These are phyloP conservation scores for Geosmithia flava DNA, from an alignment of 2,329 filamentous ascomycete genomes.

Conservation along the genomic window DNA sequence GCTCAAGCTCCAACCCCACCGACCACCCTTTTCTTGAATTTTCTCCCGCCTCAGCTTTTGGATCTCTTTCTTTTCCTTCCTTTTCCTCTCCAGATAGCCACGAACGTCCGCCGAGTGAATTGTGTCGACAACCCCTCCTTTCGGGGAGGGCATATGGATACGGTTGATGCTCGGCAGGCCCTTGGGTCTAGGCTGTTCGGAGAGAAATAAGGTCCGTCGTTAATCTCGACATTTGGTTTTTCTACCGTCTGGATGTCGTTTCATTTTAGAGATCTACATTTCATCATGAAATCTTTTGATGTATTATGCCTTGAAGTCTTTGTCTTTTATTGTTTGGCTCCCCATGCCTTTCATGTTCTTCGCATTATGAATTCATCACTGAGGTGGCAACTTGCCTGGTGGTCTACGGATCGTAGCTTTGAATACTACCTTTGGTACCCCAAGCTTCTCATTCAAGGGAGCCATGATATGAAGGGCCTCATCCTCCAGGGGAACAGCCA, in stretches of 20 bases:
- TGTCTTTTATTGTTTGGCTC: neutral
- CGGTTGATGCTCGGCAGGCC: conserved; percentile 11
- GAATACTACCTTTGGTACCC: no score
- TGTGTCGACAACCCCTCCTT: neutral
- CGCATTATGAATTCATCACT: neutral
- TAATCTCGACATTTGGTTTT: conserved; percentile 39
- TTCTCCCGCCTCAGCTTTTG: no score
- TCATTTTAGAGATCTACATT: conserved; percentile 46
- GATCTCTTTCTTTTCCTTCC: conserved; percentile 15
- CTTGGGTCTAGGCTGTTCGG: conserved; percentile 24
- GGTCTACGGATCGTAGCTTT: no score
- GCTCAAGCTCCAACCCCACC: neutral
- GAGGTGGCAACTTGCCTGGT: no score
- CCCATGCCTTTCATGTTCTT: neutral
- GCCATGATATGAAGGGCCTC: no score
- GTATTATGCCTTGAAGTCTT: neutral
- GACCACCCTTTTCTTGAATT: conserved; percentile 4
- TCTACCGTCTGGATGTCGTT: conserved; percentile 37
- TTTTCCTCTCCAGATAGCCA: conserved; percentile 34
- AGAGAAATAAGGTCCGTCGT: conserved; percentile 39
- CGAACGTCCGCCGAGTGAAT: conserved; percentile 26
- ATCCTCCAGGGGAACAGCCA: no score
- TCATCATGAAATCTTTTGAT: no score
- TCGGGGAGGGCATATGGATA: neutral
- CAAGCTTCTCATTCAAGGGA: no score